phyloP scores from a whole-genome alignment of 202 grass and related monocot genomes.

The Zizania palustris region DNA sequence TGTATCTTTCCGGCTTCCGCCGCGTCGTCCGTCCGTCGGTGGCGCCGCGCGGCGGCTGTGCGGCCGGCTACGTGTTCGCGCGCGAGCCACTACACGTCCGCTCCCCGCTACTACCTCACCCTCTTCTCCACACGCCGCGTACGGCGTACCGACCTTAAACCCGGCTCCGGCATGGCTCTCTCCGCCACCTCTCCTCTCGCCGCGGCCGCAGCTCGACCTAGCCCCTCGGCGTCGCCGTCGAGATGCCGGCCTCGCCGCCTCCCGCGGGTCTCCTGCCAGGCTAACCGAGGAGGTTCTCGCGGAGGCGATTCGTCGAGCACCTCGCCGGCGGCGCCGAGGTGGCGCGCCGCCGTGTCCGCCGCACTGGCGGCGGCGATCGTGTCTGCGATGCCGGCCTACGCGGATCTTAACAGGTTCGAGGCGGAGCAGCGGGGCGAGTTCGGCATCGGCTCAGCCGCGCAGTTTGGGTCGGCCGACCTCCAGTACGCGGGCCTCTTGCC shows the following conservation, averaged over 20 bases:
- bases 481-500: constrained; percentile 46
- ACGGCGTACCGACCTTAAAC: not conserved
- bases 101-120: not conserved
- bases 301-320: constrained; percentile 48
- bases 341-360: constrained; percentile 66
- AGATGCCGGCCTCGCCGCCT: not conserved
- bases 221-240: constrained; percentile 1
- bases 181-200: constrained; percentile 58
- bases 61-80: constrained; percentile 57
- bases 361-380: constrained; percentile 66
- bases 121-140: not conserved
- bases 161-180: constrained; percentile 52
- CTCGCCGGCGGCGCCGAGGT: constrained; percentile 50
- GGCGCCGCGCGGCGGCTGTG: not conserved
- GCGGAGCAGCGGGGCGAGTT: constrained; percentile 88
- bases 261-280: constrained; percentile 56
- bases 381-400: constrained; percentile 54
- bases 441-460: constrained; percentile 91
- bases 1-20: constrained; percentile 24
- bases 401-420: constrained; percentile 95
- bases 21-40: not conserved
- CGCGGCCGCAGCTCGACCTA: constrained; percentile 14
- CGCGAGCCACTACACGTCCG: constrained; percentile 47
- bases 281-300: constrained; percentile 27
- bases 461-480: constrained; percentile 94